Percentiles rank a stretch among this genome's conserved stretches.
Conservation (phyloP, 225 moss, liverwort and hornwort genomes). For the Asterella californica region DNA sequence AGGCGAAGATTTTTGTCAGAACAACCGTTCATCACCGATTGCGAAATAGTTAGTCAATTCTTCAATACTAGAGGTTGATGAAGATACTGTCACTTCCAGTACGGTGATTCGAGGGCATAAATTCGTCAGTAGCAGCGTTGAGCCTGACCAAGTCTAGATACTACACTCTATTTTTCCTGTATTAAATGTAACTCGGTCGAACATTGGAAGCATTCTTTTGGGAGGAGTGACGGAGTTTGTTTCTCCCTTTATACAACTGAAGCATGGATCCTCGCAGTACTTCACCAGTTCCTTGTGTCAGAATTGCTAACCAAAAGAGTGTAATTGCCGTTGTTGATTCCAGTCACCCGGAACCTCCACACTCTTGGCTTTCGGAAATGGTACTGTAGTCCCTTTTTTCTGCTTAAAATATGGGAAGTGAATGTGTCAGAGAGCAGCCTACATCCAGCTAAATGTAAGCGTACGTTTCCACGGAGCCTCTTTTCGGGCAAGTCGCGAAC, state of each 20-base stretch:
- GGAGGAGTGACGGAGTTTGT: constrained; percentile 30
- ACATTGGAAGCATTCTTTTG: constrained; percentile 31
- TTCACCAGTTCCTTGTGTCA: not conserved
- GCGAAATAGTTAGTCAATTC: not conserved
- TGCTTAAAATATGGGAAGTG: too few species aligned
- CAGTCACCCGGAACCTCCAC: too few species aligned
- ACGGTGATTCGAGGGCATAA: not conserved
- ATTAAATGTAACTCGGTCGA: constrained; percentile 14
- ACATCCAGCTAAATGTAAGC: too few species aligned
- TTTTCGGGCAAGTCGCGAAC: too few species aligned
- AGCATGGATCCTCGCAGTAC: not conserved
- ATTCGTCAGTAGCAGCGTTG: not conserved
- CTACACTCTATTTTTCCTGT: not conserved
- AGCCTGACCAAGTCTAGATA: not conserved
- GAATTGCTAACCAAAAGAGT: too few species aligned
- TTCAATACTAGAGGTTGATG: not conserved
- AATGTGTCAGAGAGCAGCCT: too few species aligned
- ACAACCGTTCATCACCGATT: not conserved
- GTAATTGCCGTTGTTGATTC: too few species aligned
- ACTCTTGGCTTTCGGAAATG: too few species aligned
- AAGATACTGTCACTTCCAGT: not conserved
- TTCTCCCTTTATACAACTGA: constrained; percentile 20
- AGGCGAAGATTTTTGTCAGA: constrained; percentile 11
- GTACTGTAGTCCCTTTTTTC: too few species aligned
- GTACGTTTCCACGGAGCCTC: too few species aligned